Conservation (phyloP, 2,329 filamentous ascomycete species). For the Zymoseptoria brevis region DNA sequence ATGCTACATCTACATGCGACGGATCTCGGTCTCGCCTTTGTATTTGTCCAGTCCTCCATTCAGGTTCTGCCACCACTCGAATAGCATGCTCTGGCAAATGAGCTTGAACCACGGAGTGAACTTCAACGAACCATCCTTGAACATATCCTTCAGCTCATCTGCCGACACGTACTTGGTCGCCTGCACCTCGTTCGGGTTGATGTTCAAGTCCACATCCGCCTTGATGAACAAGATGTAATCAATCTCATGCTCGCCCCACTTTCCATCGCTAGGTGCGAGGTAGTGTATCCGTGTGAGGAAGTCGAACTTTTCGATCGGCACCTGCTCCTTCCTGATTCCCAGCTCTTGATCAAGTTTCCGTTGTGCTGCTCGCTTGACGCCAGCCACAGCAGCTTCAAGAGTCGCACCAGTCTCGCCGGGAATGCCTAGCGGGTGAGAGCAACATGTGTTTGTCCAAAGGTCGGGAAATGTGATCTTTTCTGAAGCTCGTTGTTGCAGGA, state of each 20-base stretch:
- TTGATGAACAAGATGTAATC: constrained; percentile 99
- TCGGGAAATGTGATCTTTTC: constrained; percentile 99
- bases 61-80: constrained; percentile 91
- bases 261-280: constrained; percentile 90
- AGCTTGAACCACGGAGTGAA: constrained; percentile 99
- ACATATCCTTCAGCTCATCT: constrained; percentile 75
- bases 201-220: constrained; percentile 73
- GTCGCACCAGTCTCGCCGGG: constrained; percentile 83
- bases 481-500: constrained; percentile 87
- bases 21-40: constrained; percentile 75
- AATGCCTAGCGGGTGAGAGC: constrained; percentile 89
- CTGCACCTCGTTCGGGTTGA: constrained; percentile 82
- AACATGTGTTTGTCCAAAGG: constrained; percentile 99
- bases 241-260: constrained; percentile 99
- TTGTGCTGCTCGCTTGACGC: constrained; percentile 85
- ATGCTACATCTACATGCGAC: constrained; percentile 56
- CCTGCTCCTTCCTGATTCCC: constrained; percentile 80
- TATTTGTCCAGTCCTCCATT: constrained; percentile 76
- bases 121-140: constrained; percentile 67
- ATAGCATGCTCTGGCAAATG: constrained; percentile 95
- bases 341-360: constrained; percentile 92
- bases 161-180: constrained; percentile 77
- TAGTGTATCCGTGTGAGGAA: constrained; percentile 98
- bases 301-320: constrained; percentile 82
- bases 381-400: constrained; percentile 69